Base-by-base conservation (phyloP, 2,329 filamentous ascomycete genomes). In the Pezicula radicicola region DNA sequence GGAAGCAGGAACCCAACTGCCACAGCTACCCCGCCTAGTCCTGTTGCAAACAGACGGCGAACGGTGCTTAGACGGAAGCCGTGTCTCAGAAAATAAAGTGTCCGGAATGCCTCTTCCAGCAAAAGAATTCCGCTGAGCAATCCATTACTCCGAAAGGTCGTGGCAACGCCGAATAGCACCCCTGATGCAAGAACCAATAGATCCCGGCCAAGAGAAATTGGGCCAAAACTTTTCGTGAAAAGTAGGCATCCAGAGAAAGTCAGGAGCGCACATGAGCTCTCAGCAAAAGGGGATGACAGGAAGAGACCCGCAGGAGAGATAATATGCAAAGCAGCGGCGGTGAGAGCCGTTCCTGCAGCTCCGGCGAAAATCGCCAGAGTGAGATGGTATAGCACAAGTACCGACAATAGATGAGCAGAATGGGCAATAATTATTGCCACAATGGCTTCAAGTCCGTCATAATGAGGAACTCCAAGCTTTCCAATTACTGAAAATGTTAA, bases 261-360 rank as follows among this genome's bases (percentile, higher is more conserved):
- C 33, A 96, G 74, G 19, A 89, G 75, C 0, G 93, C 85, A 68
- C 91, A 97, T 0, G 86, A 69, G 56, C 88, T 84, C 72, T 99
- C 94, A 9, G 84, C 80, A 68, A 94, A 96, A 0, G 93, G 91
- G 0, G 92, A 87, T 0, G 88, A 92, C 16, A 99, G 80, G 66
- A 99, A 97, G 2, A 97, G 71, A 1, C 93, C 93, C 0, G 89
- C 94, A 0, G 94, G 93, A 0, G 89, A 94, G 46, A 97, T 65
- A 50, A 96, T 79, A 68, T 97, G 91, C 46, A 97, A 74, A 15
- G 80, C 72, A 3, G 90, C 83, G 8, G 90, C 79, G 19, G 88
- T 66, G 55, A 93, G 84, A 2, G 89, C 80, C 68, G n/a, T 67
- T 74, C 56, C 56, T 68, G 50, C 49, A 64, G 28, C 47, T 43